These are phyloP conservation scores for Neostapfia colusana DNA, from an alignment of 176 grass and related monocot species.

Conservation along the genomic window DNA sequence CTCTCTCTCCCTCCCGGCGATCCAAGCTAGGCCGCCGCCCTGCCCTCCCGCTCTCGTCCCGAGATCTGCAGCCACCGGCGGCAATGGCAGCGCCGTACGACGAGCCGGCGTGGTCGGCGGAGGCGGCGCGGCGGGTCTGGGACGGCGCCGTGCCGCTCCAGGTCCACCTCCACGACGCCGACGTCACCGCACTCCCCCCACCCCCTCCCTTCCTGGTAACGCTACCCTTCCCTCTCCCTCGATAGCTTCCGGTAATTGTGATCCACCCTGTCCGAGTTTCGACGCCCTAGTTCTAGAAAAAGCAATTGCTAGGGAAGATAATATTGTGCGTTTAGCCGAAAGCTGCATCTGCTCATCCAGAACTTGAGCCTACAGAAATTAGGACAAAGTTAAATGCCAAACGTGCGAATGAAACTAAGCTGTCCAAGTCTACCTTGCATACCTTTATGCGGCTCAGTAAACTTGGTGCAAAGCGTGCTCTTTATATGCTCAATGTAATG, in stretches of 20 bases:
- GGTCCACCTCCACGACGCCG: slow-evolving; percentile 91
- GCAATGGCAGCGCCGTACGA: slow-evolving; percentile 32
- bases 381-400: neutral
- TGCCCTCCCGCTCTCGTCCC: neutral
- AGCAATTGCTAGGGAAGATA: neutral
- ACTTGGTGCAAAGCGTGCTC: neutral
- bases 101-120: slow-evolving; percentile 58
- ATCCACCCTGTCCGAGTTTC: neutral
- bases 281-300: neutral
- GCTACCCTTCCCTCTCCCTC: neutral
- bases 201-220: slow-evolving; percentile 78
- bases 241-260: neutral
- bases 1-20: no score
- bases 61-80: slow-evolving; percentile 10
- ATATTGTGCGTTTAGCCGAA: neutral
- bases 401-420: neutral
- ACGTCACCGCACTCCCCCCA: slow-evolving; percentile 86
- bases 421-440: neutral
- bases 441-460: neutral
- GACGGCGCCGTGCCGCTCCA: slow-evolving; percentile 84
- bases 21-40: no score
- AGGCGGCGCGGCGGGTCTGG: slow-evolving; percentile 73
- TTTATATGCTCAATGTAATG: neutral
- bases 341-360: neutral
- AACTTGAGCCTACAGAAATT: neutral